Conservation (phyloP, 192 early-diverging fungal genomes). For the Backusella australiensis region DNA sequence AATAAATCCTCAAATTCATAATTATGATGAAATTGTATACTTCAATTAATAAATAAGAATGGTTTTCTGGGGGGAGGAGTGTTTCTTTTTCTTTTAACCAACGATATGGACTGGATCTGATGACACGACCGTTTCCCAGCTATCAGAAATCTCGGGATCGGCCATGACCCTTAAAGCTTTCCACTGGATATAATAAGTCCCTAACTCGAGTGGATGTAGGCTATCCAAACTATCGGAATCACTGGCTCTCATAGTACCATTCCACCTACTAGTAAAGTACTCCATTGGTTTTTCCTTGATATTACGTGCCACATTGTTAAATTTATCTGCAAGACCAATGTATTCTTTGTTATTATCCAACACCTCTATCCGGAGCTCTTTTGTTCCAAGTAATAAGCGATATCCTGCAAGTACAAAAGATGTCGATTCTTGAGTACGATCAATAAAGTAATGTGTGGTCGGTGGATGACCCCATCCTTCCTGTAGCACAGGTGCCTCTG, state of each 20-base stretch:
- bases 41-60: background rate
- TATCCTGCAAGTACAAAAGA: background rate
- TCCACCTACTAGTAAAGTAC: slow-evolving; percentile 14
- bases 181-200: slow-evolving; percentile 21
- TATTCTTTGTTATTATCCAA: slow-evolving; percentile 10
- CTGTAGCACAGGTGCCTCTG: background rate
- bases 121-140: slow-evolving; percentile 16
- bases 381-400: slow-evolving; percentile 27
- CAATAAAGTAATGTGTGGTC: background rate
- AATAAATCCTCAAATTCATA: background rate
- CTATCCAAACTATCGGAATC: background rate
- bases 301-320: slow-evolving; percentile 19
- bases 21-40: background rate
- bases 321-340: slow-evolving; percentile 2
- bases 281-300: background rate
- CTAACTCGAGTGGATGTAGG: background rate
- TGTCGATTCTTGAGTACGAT: background rate
- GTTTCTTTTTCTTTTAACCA: background rate
- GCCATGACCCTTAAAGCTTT: slow-evolving; percentile 29
- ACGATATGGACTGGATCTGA: slow-evolving; percentile 8
- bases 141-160: slow-evolving; percentile 13
- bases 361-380: slow-evolving; percentile 14
- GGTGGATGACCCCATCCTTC: background rate
- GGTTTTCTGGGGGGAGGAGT: background rate
- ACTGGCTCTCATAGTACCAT: slow-evolving; percentile 14